A percentile compares a stretch with the other conserved stretches of the same genome.
phyloP scores from a whole-genome alignment of 2,329 filamentous ascomycete genomes.

The Phymatotrichopsis omnivora region DNA sequence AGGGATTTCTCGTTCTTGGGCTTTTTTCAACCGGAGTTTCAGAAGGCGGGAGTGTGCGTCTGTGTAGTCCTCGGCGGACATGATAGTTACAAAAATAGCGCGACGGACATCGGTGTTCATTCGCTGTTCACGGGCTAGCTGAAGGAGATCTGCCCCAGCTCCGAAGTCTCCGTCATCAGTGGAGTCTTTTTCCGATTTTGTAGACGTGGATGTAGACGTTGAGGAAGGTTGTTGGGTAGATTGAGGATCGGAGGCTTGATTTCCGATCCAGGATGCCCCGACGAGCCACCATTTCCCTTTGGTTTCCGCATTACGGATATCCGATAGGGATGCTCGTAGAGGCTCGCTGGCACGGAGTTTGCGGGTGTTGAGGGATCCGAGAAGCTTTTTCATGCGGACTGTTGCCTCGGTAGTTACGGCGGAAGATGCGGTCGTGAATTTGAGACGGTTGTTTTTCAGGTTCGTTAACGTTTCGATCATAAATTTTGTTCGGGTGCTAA shows the following conservation, averaged over 20 bases:
- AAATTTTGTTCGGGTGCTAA: constrained; percentile 85
- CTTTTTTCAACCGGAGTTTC: constrained; percentile 74
- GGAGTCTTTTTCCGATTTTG: constrained; percentile 8
- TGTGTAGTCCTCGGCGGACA: constrained; percentile 56
- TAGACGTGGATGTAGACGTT: not conserved
- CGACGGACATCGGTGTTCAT: constrained; percentile 80
- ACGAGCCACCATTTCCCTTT: constrained; percentile 98
- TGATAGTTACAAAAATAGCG: constrained; percentile 86
- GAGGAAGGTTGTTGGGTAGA: constrained; percentile 1
- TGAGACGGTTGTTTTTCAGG: constrained; percentile 86
- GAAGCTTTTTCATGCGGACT: constrained; percentile 75
- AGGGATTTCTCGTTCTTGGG: constrained; percentile 77
- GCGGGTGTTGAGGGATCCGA: constrained; percentile 70
- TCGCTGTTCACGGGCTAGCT: constrained; percentile 67
- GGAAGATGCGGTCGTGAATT: constrained; percentile 60
- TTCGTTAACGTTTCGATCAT: constrained; percentile 97
- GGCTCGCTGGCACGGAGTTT: constrained; percentile 67
- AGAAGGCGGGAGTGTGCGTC: constrained; percentile 71
- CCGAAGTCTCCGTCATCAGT: constrained; percentile 38
- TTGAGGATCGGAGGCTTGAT: constrained; percentile 26
- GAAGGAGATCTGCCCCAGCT: constrained; percentile 51
- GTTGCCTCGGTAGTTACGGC: constrained; percentile 70
- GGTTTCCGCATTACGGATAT: constrained; percentile 73
- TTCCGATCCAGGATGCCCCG: constrained; percentile 73
- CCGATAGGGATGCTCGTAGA: constrained; percentile 66